These are phyloP conservation scores for Pseudotsuga menziesii DNA, from an alignment of 75 land plant species.

Conservation along the genomic window DNA sequence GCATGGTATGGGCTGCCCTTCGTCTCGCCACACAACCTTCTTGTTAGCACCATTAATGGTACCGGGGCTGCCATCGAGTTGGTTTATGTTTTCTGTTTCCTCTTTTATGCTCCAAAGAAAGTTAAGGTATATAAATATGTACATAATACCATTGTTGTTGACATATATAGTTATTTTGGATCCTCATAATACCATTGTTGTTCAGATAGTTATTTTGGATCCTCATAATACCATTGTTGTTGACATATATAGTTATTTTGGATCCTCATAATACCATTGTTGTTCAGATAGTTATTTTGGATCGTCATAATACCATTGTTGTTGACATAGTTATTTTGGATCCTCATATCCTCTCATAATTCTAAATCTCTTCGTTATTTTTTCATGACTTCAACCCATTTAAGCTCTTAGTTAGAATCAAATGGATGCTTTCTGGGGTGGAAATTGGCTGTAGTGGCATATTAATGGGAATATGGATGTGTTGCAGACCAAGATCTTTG, in stretches of 20 bases:
- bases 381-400: no score
- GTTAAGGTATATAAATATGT: constrained; percentile 33
- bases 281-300: neutral
- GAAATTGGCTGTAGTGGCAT: no score
- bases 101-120: constrained; percentile 37
- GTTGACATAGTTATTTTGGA: neutral
- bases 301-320: neutral
- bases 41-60: constrained; percentile 78
- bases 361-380: no score
- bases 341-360: no score
- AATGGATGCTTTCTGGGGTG: no score
- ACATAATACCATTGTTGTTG: neutral
- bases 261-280: no score
- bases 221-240: neutral
- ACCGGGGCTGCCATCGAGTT: constrained; percentile 66
- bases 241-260: neutral
- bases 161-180: neutral
- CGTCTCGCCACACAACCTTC: constrained; percentile 38
- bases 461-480: neutral
- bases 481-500: constrained; percentile 22
- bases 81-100: constrained; percentile 47
- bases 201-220: neutral
- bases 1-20: constrained; percentile 76
- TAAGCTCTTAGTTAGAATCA: no score
- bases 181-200: no score